Conservation (phyloP, 148 eudicot species). For the Vaccinium corymbosum region DNA sequence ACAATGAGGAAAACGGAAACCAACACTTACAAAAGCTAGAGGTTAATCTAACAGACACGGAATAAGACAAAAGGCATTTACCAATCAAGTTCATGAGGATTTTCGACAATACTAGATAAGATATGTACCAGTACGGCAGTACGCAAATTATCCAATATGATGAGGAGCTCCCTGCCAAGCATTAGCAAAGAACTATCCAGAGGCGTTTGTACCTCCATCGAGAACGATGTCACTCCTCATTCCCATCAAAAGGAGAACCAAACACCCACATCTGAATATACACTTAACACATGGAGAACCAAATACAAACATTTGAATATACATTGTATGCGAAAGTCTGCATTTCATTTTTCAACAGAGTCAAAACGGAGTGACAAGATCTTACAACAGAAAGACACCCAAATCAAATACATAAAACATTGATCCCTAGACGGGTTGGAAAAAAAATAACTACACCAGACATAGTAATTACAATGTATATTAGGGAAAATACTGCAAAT, state of each 20-base stretch:
- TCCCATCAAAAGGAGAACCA: conserved; percentile 2
- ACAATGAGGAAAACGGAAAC: not conserved
- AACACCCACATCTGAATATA: conserved; percentile 3
- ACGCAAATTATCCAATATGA: conserved; percentile 1
- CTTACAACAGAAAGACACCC: conserved; percentile 10
- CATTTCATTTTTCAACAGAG: not conserved
- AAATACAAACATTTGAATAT: conserved; percentile 5
- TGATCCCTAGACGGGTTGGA: not conserved
- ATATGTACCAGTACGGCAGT: not conserved
- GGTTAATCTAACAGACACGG: not conserved
- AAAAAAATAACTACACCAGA: not conserved
- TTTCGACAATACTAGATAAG: not conserved
- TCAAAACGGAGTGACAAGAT: not conserved
- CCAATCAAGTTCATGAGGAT: not conserved
- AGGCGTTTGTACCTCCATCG: conserved; percentile 7
- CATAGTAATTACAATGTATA: not conserved
- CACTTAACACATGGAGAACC: not conserved
- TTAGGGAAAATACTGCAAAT: conserved; percentile 8
- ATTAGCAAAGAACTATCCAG: not conserved
- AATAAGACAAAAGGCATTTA: not conserved
- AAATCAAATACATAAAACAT: conserved; percentile 8
- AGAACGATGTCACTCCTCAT: conserved; percentile 7
- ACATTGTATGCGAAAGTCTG: not conserved
- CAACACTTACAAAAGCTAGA: not conserved
- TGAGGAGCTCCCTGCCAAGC: conserved; percentile 5